A percentile compares a stretch with the other conserved stretches of the same genome.
phyloP scores from a whole-genome alignment of 2,329 filamentous ascomycete species.

The Claviceps pazoutovae region DNA sequence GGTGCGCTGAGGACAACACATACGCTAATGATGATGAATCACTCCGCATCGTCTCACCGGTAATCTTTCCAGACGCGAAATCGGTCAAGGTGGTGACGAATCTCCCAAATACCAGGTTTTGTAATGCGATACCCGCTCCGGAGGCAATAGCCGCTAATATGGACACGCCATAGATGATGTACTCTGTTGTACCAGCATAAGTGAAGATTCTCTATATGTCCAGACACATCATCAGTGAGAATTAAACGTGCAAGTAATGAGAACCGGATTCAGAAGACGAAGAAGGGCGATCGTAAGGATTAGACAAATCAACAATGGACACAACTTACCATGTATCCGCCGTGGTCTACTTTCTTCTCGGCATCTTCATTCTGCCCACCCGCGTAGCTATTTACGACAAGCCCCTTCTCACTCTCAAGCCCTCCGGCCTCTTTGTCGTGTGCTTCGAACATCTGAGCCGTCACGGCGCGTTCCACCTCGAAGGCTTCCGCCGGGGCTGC shows the following conservation, averaged over 20 bases:
- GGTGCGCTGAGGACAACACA: slow-evolving; percentile 17
- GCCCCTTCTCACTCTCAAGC: background rate
- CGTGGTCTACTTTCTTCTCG: background rate
- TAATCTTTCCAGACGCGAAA: slow-evolving; percentile 15
- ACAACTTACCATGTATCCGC: slow-evolving; percentile 3
- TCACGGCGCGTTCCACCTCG: background rate
- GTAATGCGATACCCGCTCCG: slow-evolving; percentile 22
- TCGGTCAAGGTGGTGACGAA: slow-evolving; percentile 23
- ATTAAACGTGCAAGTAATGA: background rate
- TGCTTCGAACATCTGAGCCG: background rate
- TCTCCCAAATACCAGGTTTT: slow-evolving; percentile 25
- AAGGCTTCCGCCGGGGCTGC: background rate
- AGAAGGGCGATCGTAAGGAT: background rate
- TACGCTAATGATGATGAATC: slow-evolving; percentile 12
- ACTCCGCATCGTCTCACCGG: slow-evolving; percentile 15
- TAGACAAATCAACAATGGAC: background rate
- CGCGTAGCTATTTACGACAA: background rate
- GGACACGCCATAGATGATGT: slow-evolving; percentile 15
- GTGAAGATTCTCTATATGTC: slow-evolving; percentile 17
- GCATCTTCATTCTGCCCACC: background rate
- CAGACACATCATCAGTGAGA: background rate
- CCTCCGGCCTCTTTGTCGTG: background rate
- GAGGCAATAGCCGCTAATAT: slow-evolving; percentile 21
- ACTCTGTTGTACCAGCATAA: slow-evolving; percentile 16
- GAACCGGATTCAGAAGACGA: background rate